phyloP scores from a whole-genome alignment of 345 rosid species.

The Corchorus olitorius region DNA sequence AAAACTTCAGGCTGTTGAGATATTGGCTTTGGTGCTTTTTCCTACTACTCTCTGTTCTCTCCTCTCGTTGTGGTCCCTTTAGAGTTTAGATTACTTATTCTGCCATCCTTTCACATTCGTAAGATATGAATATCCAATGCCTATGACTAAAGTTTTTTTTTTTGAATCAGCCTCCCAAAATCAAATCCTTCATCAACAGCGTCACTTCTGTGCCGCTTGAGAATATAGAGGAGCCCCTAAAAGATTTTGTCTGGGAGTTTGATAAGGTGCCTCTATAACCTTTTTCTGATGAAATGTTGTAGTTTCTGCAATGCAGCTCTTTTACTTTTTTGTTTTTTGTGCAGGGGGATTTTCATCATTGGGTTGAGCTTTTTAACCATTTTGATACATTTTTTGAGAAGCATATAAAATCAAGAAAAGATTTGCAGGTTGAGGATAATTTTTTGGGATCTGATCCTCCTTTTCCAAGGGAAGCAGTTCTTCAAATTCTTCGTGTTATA shows the following conservation, averaged over 20 bases:
- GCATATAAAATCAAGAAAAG: slow-evolving; percentile 80
- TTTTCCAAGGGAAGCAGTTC: slow-evolving; percentile 88
- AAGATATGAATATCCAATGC: slow-evolving; percentile 11
- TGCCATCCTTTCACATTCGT: background rate
- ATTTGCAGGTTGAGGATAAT: slow-evolving; percentile 76
- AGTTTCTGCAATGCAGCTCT: slow-evolving; percentile 17
- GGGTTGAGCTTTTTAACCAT: slow-evolving; percentile 96
- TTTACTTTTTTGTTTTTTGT: slow-evolving; percentile 21
- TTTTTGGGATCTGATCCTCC: slow-evolving; percentile 70
- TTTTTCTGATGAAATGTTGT: slow-evolving; percentile 6
- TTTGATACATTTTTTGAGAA: slow-evolving; percentile 94
- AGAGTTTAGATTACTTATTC: background rate
- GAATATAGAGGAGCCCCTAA: slow-evolving; percentile 76
- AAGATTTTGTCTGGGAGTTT: slow-evolving; percentile 84
- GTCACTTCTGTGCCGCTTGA: slow-evolving; percentile 71
- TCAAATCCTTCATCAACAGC: slow-evolving; percentile 73
- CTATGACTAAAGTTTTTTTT: background rate
- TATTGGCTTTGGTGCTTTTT: background rate
- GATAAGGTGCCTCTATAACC: slow-evolving; percentile 63
- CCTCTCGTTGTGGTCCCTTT: background rate
- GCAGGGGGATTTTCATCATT: slow-evolving; percentile 98
- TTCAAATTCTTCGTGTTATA: slow-evolving; percentile 90
- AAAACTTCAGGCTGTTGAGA: background rate
- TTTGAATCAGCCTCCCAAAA: slow-evolving; percentile 81
- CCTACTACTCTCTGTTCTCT: background rate